Evolutionary conservation across 2,329 filamentous ascomycete genomes (phyloP).

Genomic region (Rugonectria rugulosa): DNA sequence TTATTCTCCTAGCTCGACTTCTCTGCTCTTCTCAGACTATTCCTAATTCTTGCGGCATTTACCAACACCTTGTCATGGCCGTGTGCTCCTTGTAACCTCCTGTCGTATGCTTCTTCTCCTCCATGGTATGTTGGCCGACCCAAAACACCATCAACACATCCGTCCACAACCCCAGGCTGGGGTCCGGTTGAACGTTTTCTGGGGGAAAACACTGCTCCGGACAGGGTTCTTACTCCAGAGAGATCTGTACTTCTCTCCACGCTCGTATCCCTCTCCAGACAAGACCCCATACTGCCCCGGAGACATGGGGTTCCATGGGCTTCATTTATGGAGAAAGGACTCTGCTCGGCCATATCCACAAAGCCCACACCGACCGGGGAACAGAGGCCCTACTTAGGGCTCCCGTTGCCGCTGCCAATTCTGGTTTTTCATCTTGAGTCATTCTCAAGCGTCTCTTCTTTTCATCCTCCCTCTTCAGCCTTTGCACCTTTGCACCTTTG

Average conservation of each 20-base stretch:
- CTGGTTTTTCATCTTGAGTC: conserved; percentile 1
- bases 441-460: background rate
- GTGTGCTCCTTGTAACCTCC: no score
- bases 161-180: no score
- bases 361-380: conserved; percentile 19
- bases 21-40: no score
- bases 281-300: conserved; percentile 18
- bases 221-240: conserved; percentile 6
- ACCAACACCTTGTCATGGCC: no score
- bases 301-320: conserved; percentile 3
- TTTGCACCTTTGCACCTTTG: background rate
- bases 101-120: no score
- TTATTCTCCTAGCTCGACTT: no score
- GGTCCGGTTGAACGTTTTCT: conserved; percentile 20
- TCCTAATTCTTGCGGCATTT: no score
- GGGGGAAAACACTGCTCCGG: background rate
- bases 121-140: background rate
- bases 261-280: conserved; percentile 6
- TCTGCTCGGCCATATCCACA: conserved; percentile 9
- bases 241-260: conserved; percentile 4
- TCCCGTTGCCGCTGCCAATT: background rate
- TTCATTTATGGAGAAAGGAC: conserved; percentile 18
- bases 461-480: background rate
- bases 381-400: conserved; percentile 14
- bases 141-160: background rate